Conservation (phyloP, 2,329 filamentous ascomycete genomes). For the Ceratocystis variospora region DNA sequence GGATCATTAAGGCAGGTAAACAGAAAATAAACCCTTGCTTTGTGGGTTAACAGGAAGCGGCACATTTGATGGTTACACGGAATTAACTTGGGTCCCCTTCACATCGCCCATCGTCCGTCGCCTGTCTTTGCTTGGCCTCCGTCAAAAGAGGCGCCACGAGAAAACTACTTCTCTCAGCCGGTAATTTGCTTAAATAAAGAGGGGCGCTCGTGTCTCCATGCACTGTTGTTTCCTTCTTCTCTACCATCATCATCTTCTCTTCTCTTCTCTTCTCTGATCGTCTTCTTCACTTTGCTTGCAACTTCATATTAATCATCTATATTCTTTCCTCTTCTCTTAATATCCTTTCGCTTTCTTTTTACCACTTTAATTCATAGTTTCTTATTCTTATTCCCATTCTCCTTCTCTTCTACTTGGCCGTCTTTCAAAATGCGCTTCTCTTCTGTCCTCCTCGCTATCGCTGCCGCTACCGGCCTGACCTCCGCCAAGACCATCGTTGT, state of each 20-base stretch:
- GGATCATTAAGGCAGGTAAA: not conserved
- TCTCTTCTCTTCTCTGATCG: not conserved
- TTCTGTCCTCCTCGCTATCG: constrained; percentile 5
- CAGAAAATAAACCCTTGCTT: not conserved
- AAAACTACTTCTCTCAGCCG: not conserved
- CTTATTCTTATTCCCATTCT: not conserved
- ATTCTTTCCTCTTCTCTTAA: not conserved
- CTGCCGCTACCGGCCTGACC: constrained; percentile 12
- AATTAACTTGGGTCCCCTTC: too few relatives aligned
- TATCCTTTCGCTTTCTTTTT: not conserved
- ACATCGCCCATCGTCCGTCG: not conserved
- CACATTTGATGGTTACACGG: constrained; percentile 2
- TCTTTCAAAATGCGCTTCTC: constrained; percentile 8
- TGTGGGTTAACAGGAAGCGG: constrained; percentile 2
- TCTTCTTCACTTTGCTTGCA: not conserved
- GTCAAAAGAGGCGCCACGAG: not conserved
- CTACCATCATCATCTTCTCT: not conserved
- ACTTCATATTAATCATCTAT: not conserved
- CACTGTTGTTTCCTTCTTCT: not conserved
- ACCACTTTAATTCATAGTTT: not conserved
- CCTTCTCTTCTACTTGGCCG: not conserved
- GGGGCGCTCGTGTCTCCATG: not conserved
- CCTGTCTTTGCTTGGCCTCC: not conserved
- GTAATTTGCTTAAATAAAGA: not conserved
- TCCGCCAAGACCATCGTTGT: constrained; percentile 26